Evolutionary conservation across 2,329 filamentous ascomycete genomes (phyloP).

Genomic region (Neocucurbitaria cava): DNA sequence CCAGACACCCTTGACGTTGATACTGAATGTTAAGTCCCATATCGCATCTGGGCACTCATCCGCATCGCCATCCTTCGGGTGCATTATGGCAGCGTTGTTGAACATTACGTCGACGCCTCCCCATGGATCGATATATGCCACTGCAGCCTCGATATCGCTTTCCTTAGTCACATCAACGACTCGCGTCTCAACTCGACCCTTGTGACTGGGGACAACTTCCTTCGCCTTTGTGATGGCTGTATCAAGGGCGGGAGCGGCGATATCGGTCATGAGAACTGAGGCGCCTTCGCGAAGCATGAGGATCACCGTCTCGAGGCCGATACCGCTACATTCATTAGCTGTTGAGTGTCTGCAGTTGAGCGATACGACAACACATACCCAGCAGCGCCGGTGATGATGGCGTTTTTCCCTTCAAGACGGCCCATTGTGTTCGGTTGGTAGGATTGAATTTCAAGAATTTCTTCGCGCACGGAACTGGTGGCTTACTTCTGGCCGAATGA

Average conservation of each 20-base stretch:
- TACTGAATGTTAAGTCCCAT: background rate
- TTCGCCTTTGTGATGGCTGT: background rate
- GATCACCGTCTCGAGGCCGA: background rate
- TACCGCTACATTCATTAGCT: too few relatives aligned
- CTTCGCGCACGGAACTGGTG: too few relatives aligned
- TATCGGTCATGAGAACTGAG: background rate
- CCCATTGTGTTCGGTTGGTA: background rate
- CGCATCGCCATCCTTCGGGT: background rate
- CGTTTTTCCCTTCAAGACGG: background rate
- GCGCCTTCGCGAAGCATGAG: background rate
- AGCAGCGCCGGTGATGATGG: background rate
- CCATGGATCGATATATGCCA: background rate
- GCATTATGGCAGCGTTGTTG: background rate
- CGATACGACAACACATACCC: too few relatives aligned
- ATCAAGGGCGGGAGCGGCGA: background rate
- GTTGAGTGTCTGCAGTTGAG: too few relatives aligned
- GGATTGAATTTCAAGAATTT: background rate
- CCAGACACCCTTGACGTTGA: slow-evolving; percentile 59
- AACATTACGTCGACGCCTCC: background rate
- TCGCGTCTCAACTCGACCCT: background rate
- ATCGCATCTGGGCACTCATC: background rate
- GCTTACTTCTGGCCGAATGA: too few relatives aligned
- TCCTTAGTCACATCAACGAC: background rate
- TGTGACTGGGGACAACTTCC: background rate
- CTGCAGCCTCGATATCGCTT: background rate